Conservation (phyloP, 768 basidiomycete genomes). For the Rubroboletus satanas region DNA sequence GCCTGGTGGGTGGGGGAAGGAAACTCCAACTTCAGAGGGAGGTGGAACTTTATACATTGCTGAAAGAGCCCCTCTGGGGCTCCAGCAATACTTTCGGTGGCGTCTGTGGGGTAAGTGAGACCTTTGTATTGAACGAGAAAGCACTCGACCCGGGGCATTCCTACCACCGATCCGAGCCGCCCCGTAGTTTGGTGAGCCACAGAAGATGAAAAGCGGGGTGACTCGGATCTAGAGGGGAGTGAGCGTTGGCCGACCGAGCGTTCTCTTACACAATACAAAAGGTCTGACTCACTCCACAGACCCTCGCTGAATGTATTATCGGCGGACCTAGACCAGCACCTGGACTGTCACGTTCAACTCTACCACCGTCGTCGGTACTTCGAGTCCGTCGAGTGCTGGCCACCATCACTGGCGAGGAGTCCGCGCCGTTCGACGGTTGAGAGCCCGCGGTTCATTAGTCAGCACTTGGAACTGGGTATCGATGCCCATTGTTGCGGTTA, state of each 20-base stretch:
- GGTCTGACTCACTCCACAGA: background rate
- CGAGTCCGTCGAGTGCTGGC: background rate
- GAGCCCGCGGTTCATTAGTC: background rate
- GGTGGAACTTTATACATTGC: background rate
- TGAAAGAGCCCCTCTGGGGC: background rate
- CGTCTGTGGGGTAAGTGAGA: background rate
- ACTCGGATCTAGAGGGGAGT: background rate
- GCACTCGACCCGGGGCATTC: background rate
- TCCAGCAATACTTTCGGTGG: background rate
- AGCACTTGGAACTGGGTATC: too few relatives aligned
- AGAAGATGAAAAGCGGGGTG: background rate
- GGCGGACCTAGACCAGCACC: too few relatives aligned
- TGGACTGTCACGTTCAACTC: background rate
- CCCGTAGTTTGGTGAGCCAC: background rate
- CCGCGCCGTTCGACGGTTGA: background rate
- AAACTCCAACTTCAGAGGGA: fast-evolving
- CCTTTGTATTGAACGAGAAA: background rate
- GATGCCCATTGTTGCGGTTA: background rate
- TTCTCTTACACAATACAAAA: background rate
- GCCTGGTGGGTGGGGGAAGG: background rate
- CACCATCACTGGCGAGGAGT: too few relatives aligned
- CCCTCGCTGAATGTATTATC: background rate
- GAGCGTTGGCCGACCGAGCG: background rate
- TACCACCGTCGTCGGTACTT: background rate
- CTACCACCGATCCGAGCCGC: background rate